Percentiles rank a stretch among this genome's conserved stretches.
Evolutionary conservation across 148 eudicot genomes (phyloP).

Genomic region (Rhododendron vialii): DNA sequence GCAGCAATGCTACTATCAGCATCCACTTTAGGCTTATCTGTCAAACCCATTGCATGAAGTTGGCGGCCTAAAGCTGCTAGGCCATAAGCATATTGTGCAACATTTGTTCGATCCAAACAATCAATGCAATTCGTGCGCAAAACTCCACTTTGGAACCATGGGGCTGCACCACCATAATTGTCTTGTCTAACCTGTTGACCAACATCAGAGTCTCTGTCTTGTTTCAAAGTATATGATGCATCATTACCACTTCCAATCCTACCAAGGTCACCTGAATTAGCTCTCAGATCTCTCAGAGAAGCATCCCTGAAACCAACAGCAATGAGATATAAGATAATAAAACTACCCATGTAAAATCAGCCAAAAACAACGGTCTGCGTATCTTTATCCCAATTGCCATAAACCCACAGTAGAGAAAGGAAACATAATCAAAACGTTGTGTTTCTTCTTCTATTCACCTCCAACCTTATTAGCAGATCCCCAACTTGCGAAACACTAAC

Average conservation of each 20-base stretch:
- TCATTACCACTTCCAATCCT: conserved; percentile 59
- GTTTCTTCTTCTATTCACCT: not conserved
- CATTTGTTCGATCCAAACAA: conserved; percentile 97
- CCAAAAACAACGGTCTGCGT: not conserved
- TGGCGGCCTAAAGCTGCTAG: conserved; percentile 93
- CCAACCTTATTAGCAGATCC: not conserved
- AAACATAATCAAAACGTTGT: not conserved
- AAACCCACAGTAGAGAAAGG: too few species aligned
- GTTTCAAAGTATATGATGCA: conserved; percentile 33
- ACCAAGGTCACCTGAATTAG: conserved; percentile 55
- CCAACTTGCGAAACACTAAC: not conserved
- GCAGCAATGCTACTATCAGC: conserved; percentile 87
- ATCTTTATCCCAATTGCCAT: not conserved
- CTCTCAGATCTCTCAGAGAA: conserved; percentile 65
- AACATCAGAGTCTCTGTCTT: conserved; percentile 44
- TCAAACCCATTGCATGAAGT: conserved; percentile 86
- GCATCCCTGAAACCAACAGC: conserved; percentile 48
- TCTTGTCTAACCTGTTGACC: conserved; percentile 35
- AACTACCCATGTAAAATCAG: not conserved
- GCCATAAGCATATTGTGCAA: conserved; percentile 97
- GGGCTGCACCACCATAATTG: conserved; percentile 35
- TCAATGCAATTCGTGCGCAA: conserved; percentile 97
- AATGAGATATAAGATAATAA: conserved; percentile 8
- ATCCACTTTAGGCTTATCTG: conserved; percentile 80
- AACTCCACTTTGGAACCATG: conserved; percentile 81